Percentiles rank a stretch among this genome's conserved stretches.
Conservation (phyloP, 2,329 filamentous ascomycete species). For the Beauveria bassiana region DNA sequence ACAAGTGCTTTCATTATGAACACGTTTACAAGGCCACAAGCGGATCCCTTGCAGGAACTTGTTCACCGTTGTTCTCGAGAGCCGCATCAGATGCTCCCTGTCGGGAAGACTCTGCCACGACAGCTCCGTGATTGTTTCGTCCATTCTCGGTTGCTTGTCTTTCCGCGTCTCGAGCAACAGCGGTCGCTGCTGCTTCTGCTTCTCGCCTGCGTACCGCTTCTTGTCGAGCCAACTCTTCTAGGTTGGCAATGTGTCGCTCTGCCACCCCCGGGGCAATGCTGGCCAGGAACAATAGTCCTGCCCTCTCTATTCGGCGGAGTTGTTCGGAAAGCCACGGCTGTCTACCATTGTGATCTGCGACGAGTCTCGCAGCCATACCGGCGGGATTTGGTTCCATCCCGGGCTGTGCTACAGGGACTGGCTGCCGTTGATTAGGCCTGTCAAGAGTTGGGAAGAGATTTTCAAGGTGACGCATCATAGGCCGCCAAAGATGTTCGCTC, state of each 20-base stretch:
- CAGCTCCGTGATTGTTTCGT: not conserved
- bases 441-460: constrained; percentile 46
- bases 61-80: not conserved
- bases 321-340: constrained; percentile 30
- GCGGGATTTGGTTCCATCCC: constrained; percentile 34
- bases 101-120: not conserved
- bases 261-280: constrained; percentile 60
- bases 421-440: constrained; percentile 19
- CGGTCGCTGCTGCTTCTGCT: constrained; percentile 25
- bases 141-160: constrained; percentile 11
- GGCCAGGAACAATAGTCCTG: constrained; percentile 55
- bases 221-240: constrained; percentile 44
- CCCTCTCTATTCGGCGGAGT: constrained; percentile 48
- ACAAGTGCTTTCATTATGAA: not conserved
- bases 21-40: constrained; percentile 5
- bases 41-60: constrained; percentile 3
- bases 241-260: constrained; percentile 54
- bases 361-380: constrained; percentile 45
- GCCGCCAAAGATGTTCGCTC: constrained; percentile 47
- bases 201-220: constrained; percentile 35
- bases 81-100: not conserved
- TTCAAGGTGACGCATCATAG: constrained; percentile 51
- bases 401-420: constrained; percentile 17
- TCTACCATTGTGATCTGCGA: constrained; percentile 30
- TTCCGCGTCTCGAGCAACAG: constrained; percentile 18